Base-by-base conservation (phyloP, 2,329 filamentous ascomycete genomes). In the Endoconidiophora polonica region DNA sequence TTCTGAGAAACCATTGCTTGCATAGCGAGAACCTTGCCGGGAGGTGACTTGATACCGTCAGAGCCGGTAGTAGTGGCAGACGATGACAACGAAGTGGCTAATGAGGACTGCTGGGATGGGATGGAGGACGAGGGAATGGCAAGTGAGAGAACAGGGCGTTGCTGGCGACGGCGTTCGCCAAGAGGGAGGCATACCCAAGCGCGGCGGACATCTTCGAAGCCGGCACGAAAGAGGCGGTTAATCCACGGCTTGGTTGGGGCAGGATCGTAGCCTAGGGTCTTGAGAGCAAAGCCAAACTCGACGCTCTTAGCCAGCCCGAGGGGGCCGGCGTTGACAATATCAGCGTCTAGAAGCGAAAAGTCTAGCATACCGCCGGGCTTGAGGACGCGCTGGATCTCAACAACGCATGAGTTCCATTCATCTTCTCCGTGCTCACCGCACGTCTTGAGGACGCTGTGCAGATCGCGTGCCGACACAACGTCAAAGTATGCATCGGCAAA, bases 311-410 rank as follows among this genome's bases (percentile, higher is more conserved):
- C 86, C 52, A 86, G 79, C 36, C 81, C 86, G 18, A 81, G 71
- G 0, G 83, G 79, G 0, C 88, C 88, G 0, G 86, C 80, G 56
- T 87, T 88, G 55, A 93, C 79, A 57, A 98, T 79, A 59, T 94
- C 87, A 1, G 87, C 83, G 63, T 98, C 91, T 57, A 96, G 76
- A 42, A 96, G 67, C 55, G 79, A 81, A 67, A 91, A 98, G 61
- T 98, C 91, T 52, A 98, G 69, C 63, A 90, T 90, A 29, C 91
- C 91, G 46, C 86, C 87, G 0, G 90, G 88, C 68, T 94, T 94
- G 57, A 95, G 78, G 52, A 93, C 82, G 53, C 91, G 86, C 68
- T 86, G 79, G 62, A 87, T 93, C 67, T 98, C 91, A 48, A 70
- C 71, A 6, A 96, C 72, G 54, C 86, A 91, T 45, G 80, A 72